Percentiles rank a stretch among this genome's conserved stretches.
These are phyloP conservation scores for Kewa caespitosa DNA, from an alignment of 179 eudicot species.

Conservation along the genomic window DNA sequence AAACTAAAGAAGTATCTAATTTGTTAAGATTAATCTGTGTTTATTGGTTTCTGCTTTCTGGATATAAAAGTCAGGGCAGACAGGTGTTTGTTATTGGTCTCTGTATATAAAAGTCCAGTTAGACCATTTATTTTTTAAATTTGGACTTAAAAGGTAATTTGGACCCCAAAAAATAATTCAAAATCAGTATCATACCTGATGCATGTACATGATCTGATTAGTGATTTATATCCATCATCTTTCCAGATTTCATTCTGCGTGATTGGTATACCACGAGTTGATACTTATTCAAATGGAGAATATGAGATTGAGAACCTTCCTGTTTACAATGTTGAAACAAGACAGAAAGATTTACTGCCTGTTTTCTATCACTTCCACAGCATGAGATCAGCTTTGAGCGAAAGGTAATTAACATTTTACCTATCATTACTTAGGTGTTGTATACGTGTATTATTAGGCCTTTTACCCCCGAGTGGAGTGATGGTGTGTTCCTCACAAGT, in stretches of 20 bases:
- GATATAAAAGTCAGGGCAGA: too few relatives aligned
- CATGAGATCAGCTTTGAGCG: constrained; percentile 47
- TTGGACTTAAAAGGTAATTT: neutral
- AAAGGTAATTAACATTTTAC: constrained; percentile 36
- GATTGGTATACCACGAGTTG: constrained; percentile 34
- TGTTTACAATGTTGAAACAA: constrained; percentile 48
- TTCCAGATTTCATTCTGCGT: constrained; percentile 47
- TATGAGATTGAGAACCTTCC: constrained; percentile 56
- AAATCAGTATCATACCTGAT: neutral
- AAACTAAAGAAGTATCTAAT: too few relatives aligned
- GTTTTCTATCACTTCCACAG: constrained; percentile 54
- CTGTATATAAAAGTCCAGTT: too few relatives aligned
- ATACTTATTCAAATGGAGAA: constrained; percentile 42
- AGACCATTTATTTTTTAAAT: too few relatives aligned
- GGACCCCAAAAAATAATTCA: neutral
- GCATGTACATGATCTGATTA: neutral
- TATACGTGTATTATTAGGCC: too few relatives aligned
- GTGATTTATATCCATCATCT: constrained; percentile 4
- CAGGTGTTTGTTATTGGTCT: too few relatives aligned
- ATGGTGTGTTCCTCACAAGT: neutral
- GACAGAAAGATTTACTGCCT: constrained; percentile 62
- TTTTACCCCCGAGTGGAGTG: neutral
- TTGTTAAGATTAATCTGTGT: too few relatives aligned
- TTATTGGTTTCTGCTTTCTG: too few relatives aligned
- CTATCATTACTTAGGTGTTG: neutral